A percentile compares a stretch with the other conserved stretches of the same genome.
These are phyloP conservation scores for Cladophialophora yegresii DNA, from an alignment of 2,329 filamentous ascomycete species.

Conservation along the genomic window DNA sequence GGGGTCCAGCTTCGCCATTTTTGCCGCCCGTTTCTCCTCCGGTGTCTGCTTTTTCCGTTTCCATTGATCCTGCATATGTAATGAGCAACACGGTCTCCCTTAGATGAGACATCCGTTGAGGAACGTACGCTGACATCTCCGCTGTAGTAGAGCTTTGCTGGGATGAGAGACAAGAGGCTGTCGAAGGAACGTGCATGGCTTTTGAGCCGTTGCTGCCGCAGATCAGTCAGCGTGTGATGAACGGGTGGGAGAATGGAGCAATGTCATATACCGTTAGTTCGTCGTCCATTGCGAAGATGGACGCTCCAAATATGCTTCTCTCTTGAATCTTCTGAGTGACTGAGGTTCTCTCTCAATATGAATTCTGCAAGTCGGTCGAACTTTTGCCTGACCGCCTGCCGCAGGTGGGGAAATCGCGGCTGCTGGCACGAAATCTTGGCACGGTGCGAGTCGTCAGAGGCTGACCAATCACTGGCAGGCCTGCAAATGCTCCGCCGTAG, in stretches of 20 bases:
- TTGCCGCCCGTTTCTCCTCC: conserved; percentile 77
- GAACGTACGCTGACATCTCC: conserved; percentile 76
- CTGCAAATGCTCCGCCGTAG: background rate
- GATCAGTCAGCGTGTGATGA: conserved; percentile 25
- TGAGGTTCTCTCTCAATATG: background rate
- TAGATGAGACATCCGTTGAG: no score
- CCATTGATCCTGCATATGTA: conserved; percentile 76
- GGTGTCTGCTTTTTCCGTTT: conserved; percentile 94
- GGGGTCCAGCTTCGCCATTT: conserved; percentile 86
- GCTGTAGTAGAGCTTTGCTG: conserved; percentile 86
- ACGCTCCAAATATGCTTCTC: background rate
- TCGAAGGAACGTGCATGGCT: conserved; percentile 74
- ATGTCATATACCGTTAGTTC: conserved; percentile 30
- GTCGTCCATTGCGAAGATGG: conserved; percentile 22
- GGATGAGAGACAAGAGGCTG: conserved; percentile 81
- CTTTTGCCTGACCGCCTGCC: background rate
- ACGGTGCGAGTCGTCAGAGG: background rate
- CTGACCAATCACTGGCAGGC: background rate
- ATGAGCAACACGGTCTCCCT: background rate
- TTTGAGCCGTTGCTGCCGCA: conserved; percentile 50
- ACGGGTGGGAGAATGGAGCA: background rate
- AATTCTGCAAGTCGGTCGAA: background rate
- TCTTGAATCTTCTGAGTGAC: background rate
- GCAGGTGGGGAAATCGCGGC: background rate
- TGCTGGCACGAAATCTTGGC: conserved; percentile 1